A percentile compares a stretch with the other conserved stretches of the same genome.
Conservation (phyloP, 257 asterid genomes). For the Jacaranda mimosifolia region DNA sequence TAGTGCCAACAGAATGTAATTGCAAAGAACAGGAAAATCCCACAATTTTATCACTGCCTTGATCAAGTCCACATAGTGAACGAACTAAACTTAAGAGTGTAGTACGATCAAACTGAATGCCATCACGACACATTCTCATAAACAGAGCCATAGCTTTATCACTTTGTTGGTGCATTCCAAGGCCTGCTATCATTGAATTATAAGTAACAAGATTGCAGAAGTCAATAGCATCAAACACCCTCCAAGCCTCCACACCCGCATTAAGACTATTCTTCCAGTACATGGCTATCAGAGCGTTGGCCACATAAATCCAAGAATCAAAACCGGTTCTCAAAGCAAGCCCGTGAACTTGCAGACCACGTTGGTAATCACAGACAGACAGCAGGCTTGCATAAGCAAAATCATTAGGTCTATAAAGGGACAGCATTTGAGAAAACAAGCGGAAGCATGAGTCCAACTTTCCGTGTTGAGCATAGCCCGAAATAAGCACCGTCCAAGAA, state of each 20-base stretch:
- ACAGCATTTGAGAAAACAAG: conserved; percentile 57
- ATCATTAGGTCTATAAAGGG: conserved; percentile 68
- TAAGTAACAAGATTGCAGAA: conserved; percentile 68
- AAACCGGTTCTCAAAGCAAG: conserved; percentile 65
- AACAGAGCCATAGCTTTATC: conserved; percentile 57
- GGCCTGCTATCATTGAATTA: conserved; percentile 80
- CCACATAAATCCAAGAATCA: conserved; percentile 71
- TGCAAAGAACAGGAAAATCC: conserved; percentile 58
- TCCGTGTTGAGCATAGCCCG: conserved; percentile 73
- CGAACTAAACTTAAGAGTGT: conserved; percentile 68
- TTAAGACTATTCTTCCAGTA: conserved; percentile 57
- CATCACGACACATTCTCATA: conserved; percentile 57
- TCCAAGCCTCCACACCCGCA: conserved; percentile 60
- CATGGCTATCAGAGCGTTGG: conserved; percentile 82
- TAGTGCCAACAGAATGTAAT: conserved; percentile 65
- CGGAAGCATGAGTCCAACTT: conserved; percentile 55
- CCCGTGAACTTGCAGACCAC: conserved; percentile 77
- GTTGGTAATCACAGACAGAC: conserved; percentile 65
- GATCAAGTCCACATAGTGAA: conserved; percentile 47
- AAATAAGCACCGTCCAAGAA: conserved; percentile 79
- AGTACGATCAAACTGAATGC: conserved; percentile 62
- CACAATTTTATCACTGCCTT: conserved; percentile 32
- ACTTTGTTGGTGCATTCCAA: conserved; percentile 51
- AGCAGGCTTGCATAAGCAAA: conserved; percentile 76
- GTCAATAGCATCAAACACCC: conserved; percentile 60